Evolutionary conservation across 495 filamentous ascomycete genomes (phyloP).

Genomic region (Podospora sp.): DNA sequence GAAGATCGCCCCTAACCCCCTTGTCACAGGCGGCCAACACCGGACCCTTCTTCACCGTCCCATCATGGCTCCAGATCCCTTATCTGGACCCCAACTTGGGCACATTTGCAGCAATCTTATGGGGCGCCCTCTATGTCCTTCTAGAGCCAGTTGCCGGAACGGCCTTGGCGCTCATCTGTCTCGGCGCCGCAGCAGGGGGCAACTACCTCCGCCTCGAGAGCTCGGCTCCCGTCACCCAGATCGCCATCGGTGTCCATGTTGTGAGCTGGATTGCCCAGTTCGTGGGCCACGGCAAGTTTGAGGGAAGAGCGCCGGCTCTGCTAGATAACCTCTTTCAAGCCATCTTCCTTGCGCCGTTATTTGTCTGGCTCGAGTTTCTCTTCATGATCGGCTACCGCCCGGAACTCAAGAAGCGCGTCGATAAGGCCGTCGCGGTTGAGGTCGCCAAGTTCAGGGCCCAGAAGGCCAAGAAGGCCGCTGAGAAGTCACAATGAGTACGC

Average conservation of each 20-base stretch:
- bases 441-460: conserved; percentile 60
- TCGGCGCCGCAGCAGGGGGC: conserved; percentile 68
- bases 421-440: conserved; percentile 72
- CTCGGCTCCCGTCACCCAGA: conserved; percentile 67
- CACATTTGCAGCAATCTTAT: conserved; percentile 69
- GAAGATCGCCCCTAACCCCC: conserved; percentile 12
- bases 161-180: conserved; percentile 69
- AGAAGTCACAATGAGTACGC: conserved; percentile 19
- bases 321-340: conserved; percentile 91
- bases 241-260: conserved; percentile 66
- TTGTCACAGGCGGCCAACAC: conserved; percentile 71
- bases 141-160: conserved; percentile 91
- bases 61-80: conserved; percentile 67
- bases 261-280: conserved; percentile 88
- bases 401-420: conserved; percentile 77
- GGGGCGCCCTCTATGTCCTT: conserved; percentile 81
- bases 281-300: conserved; percentile 86
- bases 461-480: conserved; percentile 29
- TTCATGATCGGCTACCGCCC: conserved; percentile 90
- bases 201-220: conserved; percentile 75
- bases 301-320: conserved; percentile 83
- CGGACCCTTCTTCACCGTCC: conserved; percentile 70
- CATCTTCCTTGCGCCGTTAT: conserved; percentile 92
- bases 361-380: conserved; percentile 94
- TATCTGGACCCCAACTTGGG: conserved; percentile 81